Conservation (phyloP, 192 early-diverging fungal species). For the Pilobolus umbonatus region DNA sequence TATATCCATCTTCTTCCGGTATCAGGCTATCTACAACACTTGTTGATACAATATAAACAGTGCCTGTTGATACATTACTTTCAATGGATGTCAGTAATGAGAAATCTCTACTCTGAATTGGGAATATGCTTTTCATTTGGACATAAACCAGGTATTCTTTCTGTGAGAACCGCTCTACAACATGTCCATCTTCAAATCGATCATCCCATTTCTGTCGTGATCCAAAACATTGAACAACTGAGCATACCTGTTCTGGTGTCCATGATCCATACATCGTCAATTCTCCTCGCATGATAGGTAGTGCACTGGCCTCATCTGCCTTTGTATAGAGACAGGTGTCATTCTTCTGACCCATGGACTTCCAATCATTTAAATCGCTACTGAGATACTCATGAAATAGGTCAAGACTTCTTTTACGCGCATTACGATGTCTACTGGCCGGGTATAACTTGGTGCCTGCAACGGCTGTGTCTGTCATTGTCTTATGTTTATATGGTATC, state of each 20-base stretch:
- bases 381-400: constrained; percentile 35
- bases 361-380: constrained; percentile 38
- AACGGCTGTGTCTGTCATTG: constrained; percentile 7
- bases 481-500: too few species aligned
- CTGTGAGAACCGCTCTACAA: constrained; percentile 39
- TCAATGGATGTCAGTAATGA: constrained; percentile 37
- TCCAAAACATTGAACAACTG: constrained; percentile 41
- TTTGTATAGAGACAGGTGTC: constrained; percentile 36
- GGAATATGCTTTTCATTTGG: constrained; percentile 31
- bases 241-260: constrained; percentile 43
- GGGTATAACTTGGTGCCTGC: constrained; percentile 25
- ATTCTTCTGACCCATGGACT: constrained; percentile 25
- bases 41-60: constrained; percentile 35
- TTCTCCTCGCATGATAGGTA: constrained; percentile 43
- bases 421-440: constrained; percentile 35
- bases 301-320: constrained; percentile 27
- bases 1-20: constrained; percentile 36
- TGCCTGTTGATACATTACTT: constrained; percentile 37
- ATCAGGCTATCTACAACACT: constrained; percentile 41
- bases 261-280: constrained; percentile 33
- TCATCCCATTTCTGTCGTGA: constrained; percentile 43
- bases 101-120: constrained; percentile 41
- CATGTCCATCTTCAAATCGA: constrained; percentile 37
- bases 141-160: constrained; percentile 41
- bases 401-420: constrained; percentile 18